Evolutionary conservation across 257 asterid genomes (phyloP).

Genomic region (Jaltomata sinuosa): DNA sequence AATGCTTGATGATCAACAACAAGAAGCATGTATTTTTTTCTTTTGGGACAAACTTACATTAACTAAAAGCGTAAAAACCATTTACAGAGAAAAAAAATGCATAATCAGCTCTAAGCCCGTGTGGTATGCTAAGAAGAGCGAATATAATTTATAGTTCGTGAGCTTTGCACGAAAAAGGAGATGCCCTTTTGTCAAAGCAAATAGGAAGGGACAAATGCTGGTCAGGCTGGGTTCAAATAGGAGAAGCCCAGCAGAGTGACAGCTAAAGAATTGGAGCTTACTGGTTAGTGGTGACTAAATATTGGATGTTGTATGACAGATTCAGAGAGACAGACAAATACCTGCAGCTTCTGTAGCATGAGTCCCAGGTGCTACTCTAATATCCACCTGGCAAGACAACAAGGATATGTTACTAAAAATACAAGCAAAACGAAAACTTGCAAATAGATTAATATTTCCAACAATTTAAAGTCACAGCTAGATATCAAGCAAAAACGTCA

Average conservation of each 20-base stretch:
- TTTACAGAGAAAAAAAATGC: not conserved
- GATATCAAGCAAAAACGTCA: not conserved
- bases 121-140: not conserved
- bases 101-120: not conserved
- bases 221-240: not conserved
- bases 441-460: not conserved
- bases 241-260: not conserved
- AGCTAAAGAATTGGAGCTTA: not conserved
- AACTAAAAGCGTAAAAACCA: not conserved
- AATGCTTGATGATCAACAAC: not conserved
- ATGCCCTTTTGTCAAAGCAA: not conserved
- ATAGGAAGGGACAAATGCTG: not conserved
- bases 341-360: slow-evolving; percentile 99
- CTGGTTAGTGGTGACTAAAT: not conserved
- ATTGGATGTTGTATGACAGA: not conserved
- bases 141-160: not conserved
- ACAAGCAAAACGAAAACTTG: not conserved
- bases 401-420: not conserved
- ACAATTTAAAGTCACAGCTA: not conserved
- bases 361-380: slow-evolving; percentile 87
- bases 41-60: not conserved
- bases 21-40: not conserved
- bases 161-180: not conserved
- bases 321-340: slow-evolving; percentile 24
- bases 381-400: slow-evolving; percentile 59